phyloP scores from a whole-genome alignment of 768 basidiomycete species.

The Leucogyrophana mollusca region DNA sequence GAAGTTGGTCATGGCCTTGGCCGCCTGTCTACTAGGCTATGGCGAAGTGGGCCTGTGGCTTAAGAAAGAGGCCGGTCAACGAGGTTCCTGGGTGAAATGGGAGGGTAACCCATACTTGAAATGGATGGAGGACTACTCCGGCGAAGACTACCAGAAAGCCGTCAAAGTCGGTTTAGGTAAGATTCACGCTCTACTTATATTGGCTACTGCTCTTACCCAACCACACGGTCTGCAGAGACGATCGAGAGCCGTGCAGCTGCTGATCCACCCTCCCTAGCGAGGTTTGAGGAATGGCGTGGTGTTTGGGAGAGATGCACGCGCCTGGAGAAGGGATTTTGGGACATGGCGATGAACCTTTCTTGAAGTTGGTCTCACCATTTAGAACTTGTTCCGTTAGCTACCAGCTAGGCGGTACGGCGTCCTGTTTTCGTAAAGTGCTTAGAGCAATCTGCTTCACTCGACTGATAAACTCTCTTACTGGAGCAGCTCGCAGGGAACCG shows the following conservation, averaged over 20 bases:
- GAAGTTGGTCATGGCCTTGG: constrained; percentile 75
- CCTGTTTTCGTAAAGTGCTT: too few species aligned
- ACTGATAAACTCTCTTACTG: too few species aligned
- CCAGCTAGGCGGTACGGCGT: too few species aligned
- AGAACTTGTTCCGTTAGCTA: too few species aligned
- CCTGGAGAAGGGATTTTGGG: constrained; percentile 89
- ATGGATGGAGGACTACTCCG: constrained; percentile 83
- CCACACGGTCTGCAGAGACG: constrained; percentile 43
- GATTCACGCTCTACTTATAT: constrained; percentile 19
- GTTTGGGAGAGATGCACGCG: constrained; percentile 77
- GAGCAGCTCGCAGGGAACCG: too few species aligned
- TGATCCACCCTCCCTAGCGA: constrained; percentile 60
- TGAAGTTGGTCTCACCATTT: too few species aligned
- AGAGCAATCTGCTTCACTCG: too few species aligned
- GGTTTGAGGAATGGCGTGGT: constrained; percentile 62
- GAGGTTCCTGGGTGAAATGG: constrained; percentile 51
- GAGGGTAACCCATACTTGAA: constrained; percentile 71
- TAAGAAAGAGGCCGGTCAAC: constrained; percentile 46
- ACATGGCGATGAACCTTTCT: too few species aligned
- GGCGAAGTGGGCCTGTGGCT: constrained; percentile 91
- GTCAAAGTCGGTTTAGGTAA: constrained; percentile 73
- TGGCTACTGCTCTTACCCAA: constrained; percentile 9
- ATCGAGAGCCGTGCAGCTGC: constrained; percentile 65
- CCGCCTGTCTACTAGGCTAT: constrained; percentile 87
- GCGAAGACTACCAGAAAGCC: constrained; percentile 66